Conservation (phyloP, 225 moss, liverwort and hornwort genomes). For the Polytrichum formosum region DNA sequence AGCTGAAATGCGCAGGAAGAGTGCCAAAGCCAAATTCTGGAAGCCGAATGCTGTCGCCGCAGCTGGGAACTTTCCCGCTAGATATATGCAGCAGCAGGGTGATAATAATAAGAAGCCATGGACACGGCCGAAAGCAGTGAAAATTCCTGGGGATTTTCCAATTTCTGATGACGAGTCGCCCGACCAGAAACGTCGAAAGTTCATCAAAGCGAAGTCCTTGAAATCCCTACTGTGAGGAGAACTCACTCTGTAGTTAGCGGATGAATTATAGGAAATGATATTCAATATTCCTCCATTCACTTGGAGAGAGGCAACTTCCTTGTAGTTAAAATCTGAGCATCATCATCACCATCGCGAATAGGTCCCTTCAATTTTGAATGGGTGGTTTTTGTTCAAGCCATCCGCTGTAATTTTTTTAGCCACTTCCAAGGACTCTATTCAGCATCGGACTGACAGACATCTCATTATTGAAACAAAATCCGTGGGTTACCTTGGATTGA, state of each 20-base stretch:
- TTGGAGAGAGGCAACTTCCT: background rate
- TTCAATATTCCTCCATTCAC: background rate
- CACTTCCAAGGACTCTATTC: too few relatives aligned
- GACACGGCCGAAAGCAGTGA: slow-evolving; percentile 7
- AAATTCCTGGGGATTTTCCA: slow-evolving; percentile 22
- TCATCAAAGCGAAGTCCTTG: slow-evolving; percentile 51
- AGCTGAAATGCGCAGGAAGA: slow-evolving; percentile 45
- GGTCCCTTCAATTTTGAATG: too few relatives aligned
- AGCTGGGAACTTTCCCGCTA: slow-evolving; percentile 24
- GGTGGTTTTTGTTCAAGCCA: too few relatives aligned
- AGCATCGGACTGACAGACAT: too few relatives aligned
- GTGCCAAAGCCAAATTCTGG: slow-evolving; percentile 25
- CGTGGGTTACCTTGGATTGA: too few relatives aligned
- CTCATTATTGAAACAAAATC: too few relatives aligned
- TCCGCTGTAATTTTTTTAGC: too few relatives aligned
- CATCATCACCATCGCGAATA: too few relatives aligned
- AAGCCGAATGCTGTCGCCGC: slow-evolving; percentile 19
- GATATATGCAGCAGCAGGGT: slow-evolving; percentile 11
- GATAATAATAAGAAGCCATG: too few relatives aligned
- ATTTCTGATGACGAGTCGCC: slow-evolving; percentile 43
- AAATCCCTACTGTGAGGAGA: slow-evolving; percentile 31
- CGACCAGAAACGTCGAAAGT: slow-evolving; percentile 45
- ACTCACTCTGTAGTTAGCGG: too few relatives aligned
- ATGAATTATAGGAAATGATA: background rate
- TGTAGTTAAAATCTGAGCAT: background rate